Conservation (phyloP, 345 rosid genomes). For the Turnera subulata region DNA sequence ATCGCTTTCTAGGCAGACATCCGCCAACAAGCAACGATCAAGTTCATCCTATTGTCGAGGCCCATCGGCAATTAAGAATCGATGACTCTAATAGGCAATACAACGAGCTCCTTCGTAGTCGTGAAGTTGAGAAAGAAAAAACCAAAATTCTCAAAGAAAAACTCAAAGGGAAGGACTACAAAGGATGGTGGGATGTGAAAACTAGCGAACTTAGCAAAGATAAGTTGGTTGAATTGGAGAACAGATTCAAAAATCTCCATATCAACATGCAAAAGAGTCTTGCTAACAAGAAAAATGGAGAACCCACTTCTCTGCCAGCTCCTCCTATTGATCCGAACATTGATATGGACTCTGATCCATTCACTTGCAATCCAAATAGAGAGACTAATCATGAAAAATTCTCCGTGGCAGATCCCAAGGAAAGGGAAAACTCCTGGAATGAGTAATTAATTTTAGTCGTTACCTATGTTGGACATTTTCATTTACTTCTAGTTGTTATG, state of each 20-base stretch:
- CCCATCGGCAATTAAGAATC: slow-evolving; percentile 17
- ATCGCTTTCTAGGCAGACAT: slow-evolving; percentile 12
- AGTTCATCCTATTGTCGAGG: slow-evolving; percentile 27
- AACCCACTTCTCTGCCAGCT: background rate
- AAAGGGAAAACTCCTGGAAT: too few relatives aligned
- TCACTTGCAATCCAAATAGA: too few relatives aligned
- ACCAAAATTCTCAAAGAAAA: slow-evolving; percentile 4
- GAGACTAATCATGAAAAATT: too few relatives aligned
- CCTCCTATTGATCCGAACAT: background rate
- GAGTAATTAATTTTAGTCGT: too few relatives aligned
- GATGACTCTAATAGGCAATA: slow-evolving; percentile 11
- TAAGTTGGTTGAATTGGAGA: background rate
- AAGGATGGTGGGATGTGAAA: slow-evolving; percentile 24
- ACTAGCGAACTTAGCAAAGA: slow-evolving; percentile 12
- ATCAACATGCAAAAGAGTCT: background rate
- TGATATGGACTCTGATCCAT: too few relatives aligned
- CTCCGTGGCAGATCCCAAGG: too few relatives aligned
- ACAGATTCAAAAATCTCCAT: background rate
- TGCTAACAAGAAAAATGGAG: background rate
- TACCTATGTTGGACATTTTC: too few relatives aligned
- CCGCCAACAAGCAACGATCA: background rate
- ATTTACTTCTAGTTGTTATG: too few relatives aligned
- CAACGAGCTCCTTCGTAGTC: background rate
- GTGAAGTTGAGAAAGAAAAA: slow-evolving; percentile 19
- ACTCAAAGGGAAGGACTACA: background rate